Evolutionary conservation across 2,329 filamentous ascomycete genomes (phyloP).

Genomic region (Sporothrix euskadiensis): DNA sequence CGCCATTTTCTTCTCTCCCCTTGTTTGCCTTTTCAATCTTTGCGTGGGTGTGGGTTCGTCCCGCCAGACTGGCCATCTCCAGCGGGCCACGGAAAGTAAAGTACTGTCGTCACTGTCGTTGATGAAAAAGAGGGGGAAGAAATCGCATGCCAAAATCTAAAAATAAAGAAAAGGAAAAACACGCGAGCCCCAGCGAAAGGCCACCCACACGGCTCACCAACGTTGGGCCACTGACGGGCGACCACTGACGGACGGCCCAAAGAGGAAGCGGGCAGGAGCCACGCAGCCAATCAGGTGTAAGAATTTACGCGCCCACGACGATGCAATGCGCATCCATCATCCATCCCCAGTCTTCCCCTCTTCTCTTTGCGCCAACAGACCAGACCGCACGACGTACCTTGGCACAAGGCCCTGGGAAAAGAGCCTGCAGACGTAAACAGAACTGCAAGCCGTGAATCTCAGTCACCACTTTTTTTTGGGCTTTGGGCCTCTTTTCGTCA

Average conservation of each 20-base stretch:
- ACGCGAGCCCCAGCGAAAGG: neutral
- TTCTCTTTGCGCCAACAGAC: neutral
- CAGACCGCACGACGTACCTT: neutral
- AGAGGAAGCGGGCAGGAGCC: neutral
- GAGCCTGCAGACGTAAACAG: neutral
- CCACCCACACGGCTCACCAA: neutral
- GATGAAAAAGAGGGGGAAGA: neutral
- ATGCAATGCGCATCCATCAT: conserved; percentile 11
- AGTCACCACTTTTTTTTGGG: neutral
- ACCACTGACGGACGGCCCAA: neutral
- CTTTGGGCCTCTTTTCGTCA: neutral
- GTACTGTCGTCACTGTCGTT: neutral
- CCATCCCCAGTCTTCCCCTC: neutral
- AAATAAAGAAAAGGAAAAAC: neutral
- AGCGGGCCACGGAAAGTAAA: neutral
- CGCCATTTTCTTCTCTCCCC: neutral
- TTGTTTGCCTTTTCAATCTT: neutral
- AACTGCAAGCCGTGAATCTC: neutral
- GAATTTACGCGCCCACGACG: conserved; percentile 19
- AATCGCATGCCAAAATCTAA: neutral
- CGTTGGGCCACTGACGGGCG: conserved; percentile 9
- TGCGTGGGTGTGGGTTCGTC: conserved; percentile 3
- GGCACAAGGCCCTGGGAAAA: neutral
- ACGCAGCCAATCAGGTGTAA: conserved; percentile 22
- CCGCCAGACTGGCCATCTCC: conserved; percentile 11